A percentile compares a stretch with the other conserved stretches of the same genome.
Conservation (phyloP, 2,329 filamentous ascomycete species). For the Pyrenochaeta sp. region DNA sequence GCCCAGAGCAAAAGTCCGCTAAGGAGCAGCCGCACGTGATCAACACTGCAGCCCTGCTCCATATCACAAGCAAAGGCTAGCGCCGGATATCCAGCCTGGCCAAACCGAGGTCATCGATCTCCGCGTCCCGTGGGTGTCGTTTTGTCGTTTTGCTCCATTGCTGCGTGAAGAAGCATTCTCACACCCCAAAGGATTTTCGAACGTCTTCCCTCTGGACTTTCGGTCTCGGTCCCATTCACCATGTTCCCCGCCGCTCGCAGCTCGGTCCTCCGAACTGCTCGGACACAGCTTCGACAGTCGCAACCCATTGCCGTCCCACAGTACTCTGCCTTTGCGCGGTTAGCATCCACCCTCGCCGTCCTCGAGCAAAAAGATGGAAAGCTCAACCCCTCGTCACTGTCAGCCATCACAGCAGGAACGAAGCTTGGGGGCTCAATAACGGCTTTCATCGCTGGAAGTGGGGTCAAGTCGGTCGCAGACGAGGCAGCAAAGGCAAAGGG, state of each 20-base stretch:
- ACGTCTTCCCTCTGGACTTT: neutral
- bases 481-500: constrained; percentile 90
- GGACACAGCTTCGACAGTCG: constrained; percentile 54
- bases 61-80: constrained; percentile 20
- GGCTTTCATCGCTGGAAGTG: constrained; percentile 84
- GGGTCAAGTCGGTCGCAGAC: constrained; percentile 77
- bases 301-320: constrained; percentile 49
- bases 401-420: constrained; percentile 84
- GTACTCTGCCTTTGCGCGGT: constrained; percentile 68
- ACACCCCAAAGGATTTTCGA: neutral
- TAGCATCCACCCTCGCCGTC: constrained; percentile 88
- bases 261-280: constrained; percentile 48
- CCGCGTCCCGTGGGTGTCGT: constrained; percentile 7
- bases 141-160: constrained; percentile 3
- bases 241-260: constrained; percentile 50
- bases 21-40: constrained; percentile 32
- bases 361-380: constrained; percentile 93
- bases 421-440: constrained; percentile 87
- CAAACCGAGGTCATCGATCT: constrained; percentile 41
- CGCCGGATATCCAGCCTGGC: constrained; percentile 23
- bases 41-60: constrained; percentile 2
- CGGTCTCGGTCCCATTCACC: constrained; percentile 2
- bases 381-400: constrained; percentile 82
- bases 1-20: constrained; percentile 24
- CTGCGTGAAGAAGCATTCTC: constrained; percentile 1